Evolutionary conservation across 2,329 filamentous ascomycete genomes (phyloP).

Genomic region (Trichoderma citrinoviride): DNA sequence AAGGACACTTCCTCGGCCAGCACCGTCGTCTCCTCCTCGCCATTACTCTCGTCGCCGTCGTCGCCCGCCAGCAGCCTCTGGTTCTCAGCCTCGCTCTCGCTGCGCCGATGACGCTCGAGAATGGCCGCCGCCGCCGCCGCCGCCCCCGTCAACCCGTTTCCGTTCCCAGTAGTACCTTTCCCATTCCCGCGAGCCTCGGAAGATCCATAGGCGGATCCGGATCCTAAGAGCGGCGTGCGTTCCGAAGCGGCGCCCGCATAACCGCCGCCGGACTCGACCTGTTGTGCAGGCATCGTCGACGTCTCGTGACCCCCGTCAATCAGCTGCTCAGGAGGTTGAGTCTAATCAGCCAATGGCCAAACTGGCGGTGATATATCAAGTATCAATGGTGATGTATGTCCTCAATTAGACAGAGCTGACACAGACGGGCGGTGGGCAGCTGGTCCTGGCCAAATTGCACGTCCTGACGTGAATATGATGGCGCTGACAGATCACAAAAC

Average conservation of each 20-base stretch:
- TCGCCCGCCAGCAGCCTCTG: background rate
- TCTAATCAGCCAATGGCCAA: no score
- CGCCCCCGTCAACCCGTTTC: conserved; percentile 15
- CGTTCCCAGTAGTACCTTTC: background rate
- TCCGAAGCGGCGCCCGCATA: conserved; percentile 26
- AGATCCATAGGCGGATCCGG: background rate
- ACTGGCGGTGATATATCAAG: no score
- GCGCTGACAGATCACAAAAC: no score
- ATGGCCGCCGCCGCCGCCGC: background rate
- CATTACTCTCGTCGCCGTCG: conserved; percentile 8
- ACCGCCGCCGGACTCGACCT: conserved; percentile 3
- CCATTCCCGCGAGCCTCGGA: no score
- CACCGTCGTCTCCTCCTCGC: conserved; percentile 46
- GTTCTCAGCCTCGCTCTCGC: background rate
- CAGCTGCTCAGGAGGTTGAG: no score
- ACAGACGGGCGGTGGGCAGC: no score
- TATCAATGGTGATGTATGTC: no score
- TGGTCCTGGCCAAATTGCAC: no score
- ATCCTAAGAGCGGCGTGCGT: conserved; percentile 31
- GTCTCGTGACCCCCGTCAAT: background rate
- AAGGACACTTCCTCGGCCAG: conserved; percentile 50
- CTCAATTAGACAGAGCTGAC: no score
- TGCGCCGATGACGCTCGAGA: conserved; percentile 11
- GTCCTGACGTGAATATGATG: no score
- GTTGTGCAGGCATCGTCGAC: conserved; percentile 12